Base-by-base conservation (phyloP, 2,329 filamentous ascomycete genomes). In the Byssothecium circinans region DNA sequence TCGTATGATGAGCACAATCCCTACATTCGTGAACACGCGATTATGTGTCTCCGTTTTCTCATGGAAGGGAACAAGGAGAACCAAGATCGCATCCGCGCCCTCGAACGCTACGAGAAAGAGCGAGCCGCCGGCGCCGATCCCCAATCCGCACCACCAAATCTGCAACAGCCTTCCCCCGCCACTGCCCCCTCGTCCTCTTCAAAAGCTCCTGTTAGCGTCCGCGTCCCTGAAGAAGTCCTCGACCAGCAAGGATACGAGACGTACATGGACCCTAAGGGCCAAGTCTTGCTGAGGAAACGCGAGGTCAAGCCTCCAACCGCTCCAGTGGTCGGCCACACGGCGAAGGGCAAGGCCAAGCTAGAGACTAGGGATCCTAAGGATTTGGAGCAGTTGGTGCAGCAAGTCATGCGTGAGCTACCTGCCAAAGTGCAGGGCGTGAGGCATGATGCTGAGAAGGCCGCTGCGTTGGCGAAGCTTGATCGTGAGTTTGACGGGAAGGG, bases 1-100 rank as follows among this genome's bases (percentile, higher is more conserved):
- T 82, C 85, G 25, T 94, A 94, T 66, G 92, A 97, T 65, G 90
- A 92, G 58, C 85, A 95, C 72, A 96, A 96, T 64, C 90, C 91
- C 0, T 96, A 92, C 66, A 91, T 95, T 54, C 89, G 92, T 62
- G 92, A 97, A 70, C 88, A 83, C 54, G 79, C 81, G 52, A 77
- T 77, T 48, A 74, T 83, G 56, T 85, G 81, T 38, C 58, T 74
- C 3, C 61, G 71, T 1, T 74, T 74, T 44, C 77, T 88, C 5
- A 81, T 89, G 73, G 86, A 89, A 58, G 87, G 86, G 11, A 89
- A 85, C 50, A 81, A 85, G 25, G 85, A 85, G 47, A 89, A 88
- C 14, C 86, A 87, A 53, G 79, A 82, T 25, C 87, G 88, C 58
- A 83, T 91, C 43, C 79, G 84, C 45, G 82, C 85, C 41, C 78